phyloP scores from a whole-genome alignment of 1,284 basidiomycete species.

The Takashimella tepidaria region DNA sequence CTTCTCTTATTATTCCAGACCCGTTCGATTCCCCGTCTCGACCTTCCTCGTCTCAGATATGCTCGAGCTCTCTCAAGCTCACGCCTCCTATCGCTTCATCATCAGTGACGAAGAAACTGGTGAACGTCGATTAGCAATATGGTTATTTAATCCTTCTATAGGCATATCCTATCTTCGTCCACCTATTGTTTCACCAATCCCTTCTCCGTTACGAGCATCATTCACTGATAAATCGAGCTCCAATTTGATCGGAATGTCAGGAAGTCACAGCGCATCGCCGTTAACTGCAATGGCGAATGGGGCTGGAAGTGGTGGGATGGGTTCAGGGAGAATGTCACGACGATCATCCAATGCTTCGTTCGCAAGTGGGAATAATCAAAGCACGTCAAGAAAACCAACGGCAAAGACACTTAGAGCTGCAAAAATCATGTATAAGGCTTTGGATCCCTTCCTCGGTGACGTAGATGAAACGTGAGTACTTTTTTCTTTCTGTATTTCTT shows the following conservation, averaged over 20 bases:
- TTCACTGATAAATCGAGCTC: neutral
- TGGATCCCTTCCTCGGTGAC: slow-evolving; percentile 8
- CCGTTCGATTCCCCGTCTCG: slow-evolving; percentile 63
- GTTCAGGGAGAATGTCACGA: neutral
- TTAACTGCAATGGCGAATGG: neutral
- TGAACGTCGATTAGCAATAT: slow-evolving; percentile 70
- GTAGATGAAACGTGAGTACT: neutral
- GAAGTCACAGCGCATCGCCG: neutral
- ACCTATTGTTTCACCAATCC: slow-evolving; percentile 5
- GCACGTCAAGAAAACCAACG: neutral
- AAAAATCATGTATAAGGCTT: slow-evolving; percentile 37
- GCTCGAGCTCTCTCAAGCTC: slow-evolving; percentile 77
- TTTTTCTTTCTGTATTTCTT: neutral
- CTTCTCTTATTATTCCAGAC: slow-evolving; percentile 47
- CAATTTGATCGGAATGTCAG: neutral
- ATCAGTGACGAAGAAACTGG: slow-evolving; percentile 77
- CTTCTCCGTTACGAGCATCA: slow-evolving; percentile 12
- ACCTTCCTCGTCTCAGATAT: slow-evolving; percentile 81
- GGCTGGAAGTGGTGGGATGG: neutral
- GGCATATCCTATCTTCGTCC: slow-evolving; percentile 59
- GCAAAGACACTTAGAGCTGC: slow-evolving; percentile 21
- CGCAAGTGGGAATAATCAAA: neutral
- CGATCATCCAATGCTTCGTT: neutral
- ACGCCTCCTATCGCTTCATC: slow-evolving; percentile 82
- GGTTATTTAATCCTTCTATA: slow-evolving; percentile 85